These are phyloP conservation scores for Pistacia atlantica DNA, from an alignment of 345 rosid species.

Conservation along the genomic window DNA sequence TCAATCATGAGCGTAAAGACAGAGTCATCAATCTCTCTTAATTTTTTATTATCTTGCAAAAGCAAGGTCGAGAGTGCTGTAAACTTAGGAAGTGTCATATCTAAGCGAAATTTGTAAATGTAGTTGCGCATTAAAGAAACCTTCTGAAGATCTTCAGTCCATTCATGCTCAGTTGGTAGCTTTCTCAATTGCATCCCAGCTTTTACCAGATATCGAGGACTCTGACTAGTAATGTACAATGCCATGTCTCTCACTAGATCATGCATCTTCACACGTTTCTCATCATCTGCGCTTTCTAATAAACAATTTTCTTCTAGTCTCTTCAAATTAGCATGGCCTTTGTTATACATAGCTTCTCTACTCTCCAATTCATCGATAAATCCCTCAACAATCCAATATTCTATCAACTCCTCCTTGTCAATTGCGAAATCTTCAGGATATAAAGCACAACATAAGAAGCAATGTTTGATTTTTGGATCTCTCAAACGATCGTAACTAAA, in stretches of 20 bases:
- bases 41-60: neutral
- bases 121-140: conserved; percentile 6
- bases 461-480: neutral
- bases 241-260: conserved; percentile 29
- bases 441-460: conserved; percentile 27
- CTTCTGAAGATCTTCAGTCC: conserved; percentile 22
- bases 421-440: conserved; percentile 18
- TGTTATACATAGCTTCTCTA: conserved; percentile 3
- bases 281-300: neutral
- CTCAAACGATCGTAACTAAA: neutral
- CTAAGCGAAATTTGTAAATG: neutral
- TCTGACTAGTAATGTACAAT: conserved; percentile 2
- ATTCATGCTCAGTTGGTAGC: conserved; percentile 17
- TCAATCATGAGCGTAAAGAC: conserved; percentile 3
- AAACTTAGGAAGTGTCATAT: neutral
- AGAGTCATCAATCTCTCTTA: conserved; percentile 11
- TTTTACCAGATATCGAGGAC: conserved; percentile 20
- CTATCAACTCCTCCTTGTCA: conserved; percentile 19
- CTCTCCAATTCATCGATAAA: conserved; percentile 5
- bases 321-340: conserved; percentile 20
- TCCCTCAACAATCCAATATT: conserved; percentile 22
- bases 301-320: conserved; percentile 21
- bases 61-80: conserved; percentile 22
- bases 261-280: conserved; percentile 24
- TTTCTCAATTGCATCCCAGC: conserved; percentile 8